Evolutionary conservation across 768 basidiomycete species (phyloP).

Genomic region (Russula abietina): DNA sequence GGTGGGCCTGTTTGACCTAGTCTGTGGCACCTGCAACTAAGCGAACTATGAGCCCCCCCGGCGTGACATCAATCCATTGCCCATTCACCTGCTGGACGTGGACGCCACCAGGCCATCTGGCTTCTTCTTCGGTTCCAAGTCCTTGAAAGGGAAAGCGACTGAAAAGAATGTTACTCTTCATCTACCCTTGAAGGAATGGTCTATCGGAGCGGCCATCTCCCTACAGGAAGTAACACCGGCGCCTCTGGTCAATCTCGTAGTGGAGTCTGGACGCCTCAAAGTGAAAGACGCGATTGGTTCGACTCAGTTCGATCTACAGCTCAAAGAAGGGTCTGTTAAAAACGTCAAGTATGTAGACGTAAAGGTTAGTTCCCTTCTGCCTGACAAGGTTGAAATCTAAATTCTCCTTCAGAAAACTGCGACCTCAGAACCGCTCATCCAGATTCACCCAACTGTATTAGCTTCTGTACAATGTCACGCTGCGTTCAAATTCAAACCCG

Average conservation of each 20-base stretch:
- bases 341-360: not conserved
- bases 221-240: not conserved
- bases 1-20: not conserved
- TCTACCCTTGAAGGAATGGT: conserved; percentile 12
- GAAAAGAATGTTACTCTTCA: not conserved
- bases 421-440: not conserved
- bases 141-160: not conserved
- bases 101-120: conserved; percentile 9
- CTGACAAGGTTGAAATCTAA: not conserved
- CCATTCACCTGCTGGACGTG: not conserved
- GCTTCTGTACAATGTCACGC: not conserved
- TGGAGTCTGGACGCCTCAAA: conserved; percentile 2
- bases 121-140: not conserved
- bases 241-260: not conserved
- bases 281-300: not conserved
- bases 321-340: not conserved
- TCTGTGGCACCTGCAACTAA: not conserved
- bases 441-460: not conserved
- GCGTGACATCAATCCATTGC: not conserved
- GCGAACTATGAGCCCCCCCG: not conserved
- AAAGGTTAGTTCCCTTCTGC: conserved; percentile 3
- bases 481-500: not conserved
- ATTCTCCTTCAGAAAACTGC: not conserved
- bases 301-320: conserved; percentile 9
- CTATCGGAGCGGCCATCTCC: conserved; percentile 5